A percentile compares a stretch with the other conserved stretches of the same genome.
These are phyloP conservation scores for Bonia amplexicaulis DNA, from an alignment of 176 grass and related monocot genomes.

Conservation along the genomic window DNA sequence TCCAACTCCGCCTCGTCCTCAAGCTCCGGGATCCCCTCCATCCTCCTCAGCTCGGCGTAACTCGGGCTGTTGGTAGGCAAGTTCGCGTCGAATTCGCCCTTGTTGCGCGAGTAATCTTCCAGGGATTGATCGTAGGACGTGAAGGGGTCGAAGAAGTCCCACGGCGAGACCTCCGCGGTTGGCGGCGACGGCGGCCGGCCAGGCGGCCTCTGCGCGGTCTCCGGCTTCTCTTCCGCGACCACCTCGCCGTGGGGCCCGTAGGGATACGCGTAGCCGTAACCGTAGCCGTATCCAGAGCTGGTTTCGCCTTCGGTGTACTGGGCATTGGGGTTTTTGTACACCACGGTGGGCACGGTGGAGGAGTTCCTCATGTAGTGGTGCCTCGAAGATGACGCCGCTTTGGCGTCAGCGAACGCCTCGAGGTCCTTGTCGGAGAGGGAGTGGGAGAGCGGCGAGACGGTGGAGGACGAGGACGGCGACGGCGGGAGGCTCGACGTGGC, in stretches of 20 bases:
- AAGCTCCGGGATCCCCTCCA: constrained; percentile 91
- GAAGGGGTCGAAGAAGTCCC: constrained; percentile 85
- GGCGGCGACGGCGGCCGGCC: constrained; percentile 40
- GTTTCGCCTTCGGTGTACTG: constrained; percentile 7
- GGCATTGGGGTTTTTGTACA: constrained; percentile 34
- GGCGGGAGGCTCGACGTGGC: constrained; percentile 31
- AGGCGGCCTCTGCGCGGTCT: not conserved
- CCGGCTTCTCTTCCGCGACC: constrained; percentile 6
- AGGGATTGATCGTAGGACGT: constrained; percentile 48
- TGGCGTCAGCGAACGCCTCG: not conserved
- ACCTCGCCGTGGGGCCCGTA: constrained; percentile 30
- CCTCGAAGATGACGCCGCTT: not conserved
- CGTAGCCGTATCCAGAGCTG: constrained; percentile 33
- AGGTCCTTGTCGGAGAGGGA: constrained; percentile 52
- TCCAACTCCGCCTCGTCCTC: constrained; percentile 64
- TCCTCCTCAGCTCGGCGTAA: constrained; percentile 51
- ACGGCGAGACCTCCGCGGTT: constrained; percentile 40
- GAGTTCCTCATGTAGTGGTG: constrained; percentile 45
- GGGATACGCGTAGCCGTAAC: constrained; percentile 24
- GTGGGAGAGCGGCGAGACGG: constrained; percentile 71
- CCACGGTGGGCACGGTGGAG: constrained; percentile 38
- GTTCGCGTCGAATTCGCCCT: not conserved
- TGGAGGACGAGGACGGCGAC: constrained; percentile 51
- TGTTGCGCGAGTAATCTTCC: constrained; percentile 26
- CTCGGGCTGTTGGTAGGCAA: constrained; percentile 48